phyloP scores from a whole-genome alignment of 2,329 filamentous ascomycete species.

The Colletotrichum eleusines region DNA sequence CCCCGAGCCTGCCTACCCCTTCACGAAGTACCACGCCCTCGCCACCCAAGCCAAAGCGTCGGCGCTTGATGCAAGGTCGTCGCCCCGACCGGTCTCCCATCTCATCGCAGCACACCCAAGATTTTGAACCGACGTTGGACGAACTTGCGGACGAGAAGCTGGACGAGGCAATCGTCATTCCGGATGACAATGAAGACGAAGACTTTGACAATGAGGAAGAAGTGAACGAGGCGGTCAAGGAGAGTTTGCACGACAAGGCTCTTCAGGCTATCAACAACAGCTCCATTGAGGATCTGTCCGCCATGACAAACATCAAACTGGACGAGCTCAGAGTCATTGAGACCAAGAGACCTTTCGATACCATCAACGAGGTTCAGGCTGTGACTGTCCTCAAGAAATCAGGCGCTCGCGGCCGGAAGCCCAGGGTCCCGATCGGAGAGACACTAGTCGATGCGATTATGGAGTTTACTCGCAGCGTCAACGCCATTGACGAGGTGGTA shows the following conservation, averaged over 20 bases:
- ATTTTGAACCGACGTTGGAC: slow-evolving; percentile 44
- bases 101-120: slow-evolving; percentile 44
- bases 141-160: slow-evolving; percentile 49
- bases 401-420: slow-evolving; percentile 55
- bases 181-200: slow-evolving; percentile 57
- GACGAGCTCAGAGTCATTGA: slow-evolving; percentile 77
- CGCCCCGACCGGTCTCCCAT: slow-evolving; percentile 44
- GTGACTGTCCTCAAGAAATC: slow-evolving; percentile 68
- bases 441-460: slow-evolving; percentile 65
- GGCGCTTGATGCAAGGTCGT: slow-evolving; percentile 54
- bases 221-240: slow-evolving; percentile 39
- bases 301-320: slow-evolving; percentile 81
- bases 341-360: slow-evolving; percentile 78
- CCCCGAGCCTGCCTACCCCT: slow-evolving; percentile 37
- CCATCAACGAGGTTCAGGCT: slow-evolving; percentile 73
- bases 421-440: slow-evolving; percentile 64
- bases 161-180: slow-evolving; percentile 44
- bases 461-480: slow-evolving; percentile 83
- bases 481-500: slow-evolving; percentile 86
- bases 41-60: slow-evolving; percentile 47
- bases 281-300: slow-evolving; percentile 79
- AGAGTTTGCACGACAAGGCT: slow-evolving; percentile 61
- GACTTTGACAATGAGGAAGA: slow-evolving; percentile 51
- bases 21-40: slow-evolving; percentile 45
- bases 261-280: slow-evolving; percentile 88